Evolutionary conservation across 371 early-diverging fungal genomes (phyloP).

Genomic region (Mucor velutinosus): DNA sequence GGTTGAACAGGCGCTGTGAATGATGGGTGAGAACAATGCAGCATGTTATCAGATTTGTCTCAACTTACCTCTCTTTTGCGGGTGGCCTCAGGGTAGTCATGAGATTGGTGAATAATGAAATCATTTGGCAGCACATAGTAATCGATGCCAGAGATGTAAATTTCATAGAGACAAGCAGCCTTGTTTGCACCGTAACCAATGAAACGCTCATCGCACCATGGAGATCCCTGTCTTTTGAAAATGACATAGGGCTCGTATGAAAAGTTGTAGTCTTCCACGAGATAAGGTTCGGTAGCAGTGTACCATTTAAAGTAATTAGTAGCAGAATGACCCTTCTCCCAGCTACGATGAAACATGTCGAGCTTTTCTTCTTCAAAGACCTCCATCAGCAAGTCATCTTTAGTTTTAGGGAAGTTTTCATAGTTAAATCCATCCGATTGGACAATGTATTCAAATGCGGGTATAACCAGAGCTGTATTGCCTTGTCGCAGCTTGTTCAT

Average conservation of each 20-base stretch:
- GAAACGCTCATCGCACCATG: conserved; percentile 77
- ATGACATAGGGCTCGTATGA: conserved; percentile 73
- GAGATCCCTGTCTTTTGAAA: conserved; percentile 56
- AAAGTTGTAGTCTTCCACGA: conserved; percentile 59
- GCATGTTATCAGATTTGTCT: background rate
- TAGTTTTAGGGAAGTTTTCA: conserved; percentile 54
- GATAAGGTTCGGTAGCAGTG: conserved; percentile 45
- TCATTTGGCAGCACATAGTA: conserved; percentile 67
- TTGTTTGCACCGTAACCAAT: conserved; percentile 77
- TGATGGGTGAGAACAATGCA: background rate
- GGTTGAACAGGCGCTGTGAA: conserved; percentile 62
- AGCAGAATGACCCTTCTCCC: conserved; percentile 64
- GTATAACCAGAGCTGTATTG: conserved; percentile 60
- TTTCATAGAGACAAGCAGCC: conserved; percentile 72
- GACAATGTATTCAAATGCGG: conserved; percentile 66
- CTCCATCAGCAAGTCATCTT: conserved; percentile 42
- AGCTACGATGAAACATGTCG: conserved; percentile 65
- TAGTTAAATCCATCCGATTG: conserved; percentile 60
- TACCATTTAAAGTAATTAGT: conserved; percentile 67
- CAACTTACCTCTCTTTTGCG: conserved; percentile 61
- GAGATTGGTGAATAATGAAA: conserved; percentile 71
- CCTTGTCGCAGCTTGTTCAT: conserved; percentile 44
- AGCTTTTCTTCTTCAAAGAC: conserved; percentile 47
- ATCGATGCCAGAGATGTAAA: conserved; percentile 67
- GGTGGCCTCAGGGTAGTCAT: conserved; percentile 58